Evolutionary conservation across 805 yeast species (phyloP), one percentile per base, ranked within the genome.

Genomic region (Cyberlindnera mrakii): DNA sequence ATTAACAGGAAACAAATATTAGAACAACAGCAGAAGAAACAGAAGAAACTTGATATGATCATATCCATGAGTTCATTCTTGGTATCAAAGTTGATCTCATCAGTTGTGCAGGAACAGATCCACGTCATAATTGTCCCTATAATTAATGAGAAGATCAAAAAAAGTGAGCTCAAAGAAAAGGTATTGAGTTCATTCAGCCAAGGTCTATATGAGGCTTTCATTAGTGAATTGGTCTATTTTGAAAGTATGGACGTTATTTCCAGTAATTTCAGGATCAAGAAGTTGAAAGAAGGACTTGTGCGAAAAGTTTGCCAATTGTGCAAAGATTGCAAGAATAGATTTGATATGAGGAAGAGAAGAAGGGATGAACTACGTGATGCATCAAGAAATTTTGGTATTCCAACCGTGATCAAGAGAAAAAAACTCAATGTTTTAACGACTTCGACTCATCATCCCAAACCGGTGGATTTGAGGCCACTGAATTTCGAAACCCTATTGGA

Each of bases 151-250:
- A 50, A 51, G 19, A 39, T 51, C 3, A 47, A 41, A 8, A 37
- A 48, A n/a, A 37, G 46, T 6, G 18, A 46, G 25, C 42, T 47
- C 19, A 49, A 47, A 36, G 65, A 58, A 45, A 47, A 60, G 19
- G 41, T 68, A 1, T 57, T 78, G 3, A 57, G 67, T 0, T 45
- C 60, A 0, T 61, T 82, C n/a, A 55, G 80, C 1, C 53, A 59
- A 1, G 85, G 79, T 33, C 57, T 85, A 1, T 82, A 66, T 48
- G 54, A 60, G 15, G 85, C 90, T 0, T 81, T 85, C 51, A 54
- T 85, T 34, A 70, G 74, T 35, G 90, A 84, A 49, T 66, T 74
- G 32, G 55, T 76, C 0, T 77, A 70, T 52, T 59, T 72, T 32
- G 58, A 64, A 3, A 60, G 67, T 0, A 53, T 72, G 34, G 72